Evolutionary conservation across 129 eudicot genomes (phyloP).

Genomic region (Flaveria sonorensis): DNA sequence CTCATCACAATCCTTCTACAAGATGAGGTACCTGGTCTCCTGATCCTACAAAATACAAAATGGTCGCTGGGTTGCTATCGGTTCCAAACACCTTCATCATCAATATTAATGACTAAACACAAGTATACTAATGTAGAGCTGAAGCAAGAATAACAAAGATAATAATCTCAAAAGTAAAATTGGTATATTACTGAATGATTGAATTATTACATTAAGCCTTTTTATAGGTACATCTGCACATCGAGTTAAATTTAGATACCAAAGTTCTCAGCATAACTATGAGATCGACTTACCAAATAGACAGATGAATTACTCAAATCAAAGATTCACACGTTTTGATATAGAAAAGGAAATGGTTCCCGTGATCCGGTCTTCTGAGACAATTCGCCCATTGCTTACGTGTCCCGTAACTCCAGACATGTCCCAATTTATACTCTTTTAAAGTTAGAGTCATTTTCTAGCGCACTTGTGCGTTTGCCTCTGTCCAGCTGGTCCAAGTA

Average conservation of each 20-base stretch:
- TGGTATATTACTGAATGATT: neutral
- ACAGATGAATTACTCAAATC: neutral
- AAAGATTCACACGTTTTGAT: neutral
- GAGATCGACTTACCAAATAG: neutral
- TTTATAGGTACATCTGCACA: neutral
- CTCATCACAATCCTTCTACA: constrained; percentile 33
- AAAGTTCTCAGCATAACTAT: neutral
- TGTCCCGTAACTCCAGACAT: no score
- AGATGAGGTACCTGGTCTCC: constrained; percentile 43
- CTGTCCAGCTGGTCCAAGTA: no score
- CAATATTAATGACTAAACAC: constrained; percentile 39
- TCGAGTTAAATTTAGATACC: neutral
- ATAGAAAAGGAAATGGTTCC: no score
- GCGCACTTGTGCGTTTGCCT: no score
- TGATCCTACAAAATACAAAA: constrained; percentile 22
- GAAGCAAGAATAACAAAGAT: no score
- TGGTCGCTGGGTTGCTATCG: constrained; percentile 34
- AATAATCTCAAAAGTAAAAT: no score
- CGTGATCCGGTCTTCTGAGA: no score
- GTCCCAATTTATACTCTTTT: no score
- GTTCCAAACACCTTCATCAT: constrained; percentile 40
- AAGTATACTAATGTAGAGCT: constrained; percentile 14
- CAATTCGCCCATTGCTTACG: no score
- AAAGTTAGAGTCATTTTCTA: no score
- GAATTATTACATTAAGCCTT: neutral